A percentile compares a stretch with the other conserved stretches of the same genome.
These are phyloP conservation scores for Cardamine resedifolia DNA, from an alignment of 345 rosid species.

Conservation along the genomic window DNA sequence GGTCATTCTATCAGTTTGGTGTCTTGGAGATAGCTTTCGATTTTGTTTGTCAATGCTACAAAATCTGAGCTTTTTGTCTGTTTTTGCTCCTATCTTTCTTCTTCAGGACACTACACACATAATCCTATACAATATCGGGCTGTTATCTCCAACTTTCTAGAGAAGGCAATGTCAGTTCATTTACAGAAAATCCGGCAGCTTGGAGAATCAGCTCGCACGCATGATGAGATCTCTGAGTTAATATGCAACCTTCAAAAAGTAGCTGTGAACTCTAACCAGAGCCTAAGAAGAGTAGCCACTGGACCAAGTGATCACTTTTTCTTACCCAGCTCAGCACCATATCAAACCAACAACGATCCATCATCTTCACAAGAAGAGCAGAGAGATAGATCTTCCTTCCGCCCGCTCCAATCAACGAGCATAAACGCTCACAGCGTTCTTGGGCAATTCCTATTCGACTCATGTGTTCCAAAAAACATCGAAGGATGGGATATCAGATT, in stretches of 20 bases:
- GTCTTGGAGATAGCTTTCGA: background rate
- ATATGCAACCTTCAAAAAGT: constrained; percentile 82
- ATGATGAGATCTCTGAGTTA: constrained; percentile 74
- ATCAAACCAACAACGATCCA: constrained; percentile 42
- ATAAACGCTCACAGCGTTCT: constrained; percentile 84
- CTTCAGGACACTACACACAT: constrained; percentile 72
- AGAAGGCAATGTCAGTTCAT: constrained; percentile 61
- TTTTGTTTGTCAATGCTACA: background rate
- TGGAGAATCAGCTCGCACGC: constrained; percentile 52
- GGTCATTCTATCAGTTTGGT: background rate
- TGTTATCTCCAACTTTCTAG: constrained; percentile 65
- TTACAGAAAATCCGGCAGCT: constrained; percentile 56
- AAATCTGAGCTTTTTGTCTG: background rate
- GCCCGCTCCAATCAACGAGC: constrained; percentile 51
- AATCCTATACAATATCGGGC: constrained; percentile 72
- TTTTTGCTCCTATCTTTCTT: constrained; percentile 13
- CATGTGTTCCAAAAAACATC: constrained; percentile 82
- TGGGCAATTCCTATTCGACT: constrained; percentile 81
- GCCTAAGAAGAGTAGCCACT: constrained; percentile 75
- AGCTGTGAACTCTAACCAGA: constrained; percentile 89
- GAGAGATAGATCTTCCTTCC: constrained; percentile 45
- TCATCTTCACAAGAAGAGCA: constrained; percentile 53
- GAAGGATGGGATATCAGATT: constrained; percentile 99
- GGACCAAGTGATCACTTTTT: constrained; percentile 83
- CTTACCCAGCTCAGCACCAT: constrained; percentile 67